phyloP scores from a whole-genome alignment of 805 yeast species.

The Metschnikowia koreensis region DNA sequence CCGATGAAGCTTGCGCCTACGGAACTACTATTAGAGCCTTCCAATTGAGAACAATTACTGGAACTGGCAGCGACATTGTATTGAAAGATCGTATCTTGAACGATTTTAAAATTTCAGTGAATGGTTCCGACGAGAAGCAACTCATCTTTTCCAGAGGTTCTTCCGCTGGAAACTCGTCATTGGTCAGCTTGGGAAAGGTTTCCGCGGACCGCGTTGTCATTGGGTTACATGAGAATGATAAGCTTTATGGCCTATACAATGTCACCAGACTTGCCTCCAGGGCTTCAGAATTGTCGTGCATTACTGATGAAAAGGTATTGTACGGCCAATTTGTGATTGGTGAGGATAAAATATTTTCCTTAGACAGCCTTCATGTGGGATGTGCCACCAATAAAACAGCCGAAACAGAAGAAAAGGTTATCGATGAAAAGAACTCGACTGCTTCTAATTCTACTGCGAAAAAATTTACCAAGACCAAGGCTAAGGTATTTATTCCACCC shows the following conservation, averaged over 20 bases:
- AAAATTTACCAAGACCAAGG: constrained; percentile 18
- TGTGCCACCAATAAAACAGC: constrained; percentile 32
- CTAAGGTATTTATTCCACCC: constrained; percentile 35
- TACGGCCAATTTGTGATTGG: constrained; percentile 46
- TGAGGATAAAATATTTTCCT: constrained; percentile 48
- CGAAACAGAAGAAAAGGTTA: constrained; percentile 14
- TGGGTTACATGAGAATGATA: constrained; percentile 40
- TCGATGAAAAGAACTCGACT: constrained; percentile 4
- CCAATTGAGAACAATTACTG: constrained; percentile 56
- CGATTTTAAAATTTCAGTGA: constrained; percentile 42
- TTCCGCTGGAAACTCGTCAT: constrained; percentile 29
- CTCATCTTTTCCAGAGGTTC: constrained; percentile 51
- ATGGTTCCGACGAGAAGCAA: constrained; percentile 22
- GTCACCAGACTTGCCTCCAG: constrained; percentile 26
- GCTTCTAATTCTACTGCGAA: constrained; percentile 18
- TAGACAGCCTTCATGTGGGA: constrained; percentile 44
- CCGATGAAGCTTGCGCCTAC: constrained; percentile 91
- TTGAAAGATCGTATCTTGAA: constrained; percentile 56
- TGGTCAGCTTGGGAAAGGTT: constrained; percentile 37
- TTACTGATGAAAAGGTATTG: constrained; percentile 24
- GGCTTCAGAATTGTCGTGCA: constrained; percentile 41
- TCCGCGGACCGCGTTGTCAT: constrained; percentile 29
- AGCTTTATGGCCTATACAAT: constrained; percentile 27
- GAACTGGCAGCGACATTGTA: constrained; percentile 49
- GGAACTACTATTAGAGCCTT: constrained; percentile 89